These are phyloP conservation scores for Chrysanthemum lavandulifolium DNA, from an alignment of 129 eudicot genomes.

Conservation along the genomic window DNA sequence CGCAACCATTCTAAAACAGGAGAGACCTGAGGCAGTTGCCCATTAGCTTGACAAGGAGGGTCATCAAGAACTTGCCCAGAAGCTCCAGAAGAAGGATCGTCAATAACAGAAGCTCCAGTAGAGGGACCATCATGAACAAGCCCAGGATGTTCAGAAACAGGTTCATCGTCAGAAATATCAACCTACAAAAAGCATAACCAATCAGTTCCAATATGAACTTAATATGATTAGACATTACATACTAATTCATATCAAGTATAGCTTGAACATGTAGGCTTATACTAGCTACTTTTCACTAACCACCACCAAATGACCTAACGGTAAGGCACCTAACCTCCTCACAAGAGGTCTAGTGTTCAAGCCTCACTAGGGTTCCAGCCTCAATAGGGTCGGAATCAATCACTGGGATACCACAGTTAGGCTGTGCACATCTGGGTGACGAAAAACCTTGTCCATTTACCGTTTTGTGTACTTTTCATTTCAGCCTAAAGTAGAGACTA, in stretches of 20 bases:
- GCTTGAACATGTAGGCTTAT: neutral
- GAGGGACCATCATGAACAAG: constrained; percentile 41
- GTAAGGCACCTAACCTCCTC: too few species aligned
- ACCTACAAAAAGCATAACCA: constrained; percentile 43
- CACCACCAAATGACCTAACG: neutral
- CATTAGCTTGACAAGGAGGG: constrained; percentile 41
- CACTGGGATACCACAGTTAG: too few species aligned
- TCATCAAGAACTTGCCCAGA: constrained; percentile 56
- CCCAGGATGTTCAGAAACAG: constrained; percentile 36
- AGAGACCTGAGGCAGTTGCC: constrained; percentile 33
- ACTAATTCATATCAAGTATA: constrained; percentile 6
- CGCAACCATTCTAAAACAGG: constrained; percentile 71
- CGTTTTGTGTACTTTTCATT: neutral
- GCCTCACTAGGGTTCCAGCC: too few species aligned
- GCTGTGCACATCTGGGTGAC: too few species aligned
- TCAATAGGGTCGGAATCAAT: too few species aligned
- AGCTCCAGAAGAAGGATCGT: constrained; percentile 28
- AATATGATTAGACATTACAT: neutral
- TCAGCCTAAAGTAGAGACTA: neutral
- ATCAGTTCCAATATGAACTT: constrained; percentile 15
- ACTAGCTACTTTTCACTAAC: neutral
- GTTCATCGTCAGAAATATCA: constrained; percentile 30
- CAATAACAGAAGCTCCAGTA: constrained; percentile 15
- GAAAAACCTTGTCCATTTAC: too few species aligned
- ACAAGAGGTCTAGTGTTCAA: too few species aligned